Evolutionary conservation across 2,329 filamentous ascomycete species (phyloP).

Genomic region (Teratosphaeriaceae sp.): DNA sequence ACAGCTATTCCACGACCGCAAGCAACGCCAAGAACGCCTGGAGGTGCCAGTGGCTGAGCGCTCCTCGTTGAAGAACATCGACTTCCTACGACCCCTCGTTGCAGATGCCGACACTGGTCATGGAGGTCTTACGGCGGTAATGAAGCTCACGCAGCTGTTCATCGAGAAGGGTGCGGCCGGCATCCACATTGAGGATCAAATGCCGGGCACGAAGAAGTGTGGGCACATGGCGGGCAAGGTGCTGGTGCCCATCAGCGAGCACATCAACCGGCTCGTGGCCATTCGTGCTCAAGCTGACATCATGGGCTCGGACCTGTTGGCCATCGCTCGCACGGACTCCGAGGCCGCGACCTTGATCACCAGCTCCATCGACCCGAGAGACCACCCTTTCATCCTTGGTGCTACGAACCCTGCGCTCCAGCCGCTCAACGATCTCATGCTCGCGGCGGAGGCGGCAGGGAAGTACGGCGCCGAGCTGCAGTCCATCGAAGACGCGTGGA

Average conservation of each 20-base stretch:
- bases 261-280: constrained; percentile 95
- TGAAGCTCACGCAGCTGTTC: constrained; percentile 99
- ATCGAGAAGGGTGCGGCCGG: constrained; percentile 93
- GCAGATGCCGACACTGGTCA: constrained; percentile 97
- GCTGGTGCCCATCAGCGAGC: constrained; percentile 90
- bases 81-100: constrained; percentile 93
- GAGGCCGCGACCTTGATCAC: constrained; percentile 97
- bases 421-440: constrained; percentile 86
- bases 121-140: constrained; percentile 93
- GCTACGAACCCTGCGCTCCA: constrained; percentile 77
- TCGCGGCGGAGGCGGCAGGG: constrained; percentile 72
- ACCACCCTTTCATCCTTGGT: constrained; percentile 90
- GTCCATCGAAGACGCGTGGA: constrained; percentile 88
- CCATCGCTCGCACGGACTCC: constrained; percentile 90
- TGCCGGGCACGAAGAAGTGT: constrained; percentile 98
- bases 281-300: constrained; percentile 98
- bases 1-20: constrained; percentile 98
- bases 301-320: constrained; percentile 88
- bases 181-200: constrained; percentile 98
- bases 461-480: constrained; percentile 78
- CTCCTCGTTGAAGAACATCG: constrained; percentile 66
- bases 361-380: constrained; percentile 89
- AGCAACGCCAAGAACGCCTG: constrained; percentile 92
- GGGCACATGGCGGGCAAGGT: constrained; percentile 99
- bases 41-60: constrained; percentile 68